These are phyloP conservation scores for Thinopyrum obtusiflorum DNA, from an alignment of 202 grass and related monocot species.

Conservation along the genomic window DNA sequence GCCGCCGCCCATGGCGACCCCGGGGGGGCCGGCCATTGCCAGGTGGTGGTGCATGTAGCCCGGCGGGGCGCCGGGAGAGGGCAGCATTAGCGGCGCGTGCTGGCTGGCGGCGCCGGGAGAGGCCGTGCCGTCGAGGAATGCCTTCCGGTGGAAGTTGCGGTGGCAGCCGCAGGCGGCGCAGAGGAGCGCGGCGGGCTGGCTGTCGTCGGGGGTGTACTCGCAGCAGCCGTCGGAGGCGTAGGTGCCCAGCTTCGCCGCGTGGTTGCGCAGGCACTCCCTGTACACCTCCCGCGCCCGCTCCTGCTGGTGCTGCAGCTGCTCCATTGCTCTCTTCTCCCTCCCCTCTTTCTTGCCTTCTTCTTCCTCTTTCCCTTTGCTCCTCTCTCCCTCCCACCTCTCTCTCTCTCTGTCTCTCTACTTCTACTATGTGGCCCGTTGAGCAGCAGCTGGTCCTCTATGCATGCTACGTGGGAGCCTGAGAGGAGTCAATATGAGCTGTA, in stretches of 20 bases:
- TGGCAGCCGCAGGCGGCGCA: slow-evolving; percentile 91
- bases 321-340: slow-evolving; percentile 26
- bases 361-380: neutral
- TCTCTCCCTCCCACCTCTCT: neutral
- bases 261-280: slow-evolving; percentile 91
- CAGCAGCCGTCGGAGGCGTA: slow-evolving; percentile 89
- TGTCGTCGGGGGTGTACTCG: slow-evolving; percentile 80
- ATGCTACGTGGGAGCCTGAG: slow-evolving; percentile 32
- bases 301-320: slow-evolving; percentile 37
- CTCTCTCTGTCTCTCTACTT: neutral
- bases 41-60: slow-evolving; percentile 42
- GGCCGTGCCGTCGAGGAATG: slow-evolving; percentile 21
- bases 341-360: neutral
- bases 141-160: slow-evolving; percentile 92
- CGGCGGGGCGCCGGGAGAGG: slow-evolving; percentile 8
- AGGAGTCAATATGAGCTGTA: slow-evolving; percentile 41
- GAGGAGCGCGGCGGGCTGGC: slow-evolving; percentile 38
- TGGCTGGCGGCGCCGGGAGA: neutral
- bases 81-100: slow-evolving; percentile 30
- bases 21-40: slow-evolving; percentile 14
- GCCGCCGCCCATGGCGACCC: slow-evolving; percentile 6
- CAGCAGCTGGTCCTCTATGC: slow-evolving; percentile 22
- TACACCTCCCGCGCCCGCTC: slow-evolving; percentile 69
- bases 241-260: slow-evolving; percentile 85
- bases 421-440: slow-evolving; percentile 27